A percentile compares a stretch with the other conserved stretches of the same genome.
phyloP scores from a whole-genome alignment of 2,329 filamentous ascomycete genomes.

The Fusarium sp. region DNA sequence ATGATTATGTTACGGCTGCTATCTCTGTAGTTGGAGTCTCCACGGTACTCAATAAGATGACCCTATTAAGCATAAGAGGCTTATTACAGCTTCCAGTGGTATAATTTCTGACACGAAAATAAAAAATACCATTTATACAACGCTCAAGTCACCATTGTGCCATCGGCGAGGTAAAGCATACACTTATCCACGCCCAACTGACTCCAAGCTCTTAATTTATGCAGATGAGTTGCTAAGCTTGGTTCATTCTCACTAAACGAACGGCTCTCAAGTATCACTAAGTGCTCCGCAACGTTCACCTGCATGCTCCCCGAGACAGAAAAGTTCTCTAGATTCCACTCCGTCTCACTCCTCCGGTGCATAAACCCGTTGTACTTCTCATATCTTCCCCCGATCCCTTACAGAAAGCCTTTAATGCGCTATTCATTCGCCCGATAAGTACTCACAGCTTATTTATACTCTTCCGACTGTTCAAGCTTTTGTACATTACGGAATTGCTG shows the following conservation, averaged over 20 bases:
- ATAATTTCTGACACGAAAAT: rapidly evolving
- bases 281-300: rapidly evolving
- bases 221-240: rapidly evolving
- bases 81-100: rapidly evolving
- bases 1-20: rapidly evolving
- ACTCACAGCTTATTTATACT: no score
- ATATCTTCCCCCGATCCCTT: no score
- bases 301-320: rapidly evolving
- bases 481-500: no score
- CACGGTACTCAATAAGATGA: rapidly evolving
- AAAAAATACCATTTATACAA: no score
- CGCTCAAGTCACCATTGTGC: not conserved
- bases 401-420: no score
- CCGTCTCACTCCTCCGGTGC: not conserved
- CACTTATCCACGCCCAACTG: not conserved
- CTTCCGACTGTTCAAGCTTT: no score
- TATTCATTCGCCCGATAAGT: no score
- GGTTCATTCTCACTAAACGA: rapidly evolving
- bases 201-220: not conserved
- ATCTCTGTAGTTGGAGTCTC: not conserved
- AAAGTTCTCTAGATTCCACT: not conserved
- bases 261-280: not conserved
- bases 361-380: no score
- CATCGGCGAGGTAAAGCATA: not conserved
- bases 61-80: rapidly evolving